Evolutionary conservation across 352 stramenopile species (phyloP).

Genomic region (Pythium oligandrum): DNA sequence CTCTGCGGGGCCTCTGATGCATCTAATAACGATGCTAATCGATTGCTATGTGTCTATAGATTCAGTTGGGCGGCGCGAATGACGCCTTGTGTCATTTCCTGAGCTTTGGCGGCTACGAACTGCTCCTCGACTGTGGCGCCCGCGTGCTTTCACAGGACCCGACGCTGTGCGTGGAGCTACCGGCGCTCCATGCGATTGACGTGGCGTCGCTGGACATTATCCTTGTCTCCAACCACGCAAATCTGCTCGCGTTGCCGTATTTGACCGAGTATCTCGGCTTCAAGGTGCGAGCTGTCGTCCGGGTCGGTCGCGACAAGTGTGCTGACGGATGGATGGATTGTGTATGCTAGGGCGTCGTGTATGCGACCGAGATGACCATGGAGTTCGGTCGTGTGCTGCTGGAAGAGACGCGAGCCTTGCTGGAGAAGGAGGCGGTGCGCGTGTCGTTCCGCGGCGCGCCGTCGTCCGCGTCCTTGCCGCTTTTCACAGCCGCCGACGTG

Average conservation of each 20-base stretch:
- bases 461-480: constrained; percentile 5
- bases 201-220: constrained; percentile 62
- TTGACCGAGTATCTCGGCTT: constrained; percentile 73
- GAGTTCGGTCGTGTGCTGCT: constrained; percentile 68
- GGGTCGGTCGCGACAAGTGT: background rate
- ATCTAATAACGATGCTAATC: background rate
- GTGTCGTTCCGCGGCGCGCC: constrained; percentile 2
- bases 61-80: constrained; percentile 65
- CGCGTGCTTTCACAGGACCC: constrained; percentile 16
- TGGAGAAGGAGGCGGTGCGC: constrained; percentile 7
- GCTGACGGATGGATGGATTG: background rate
- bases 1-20: background rate
- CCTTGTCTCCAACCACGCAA: constrained; percentile 69
- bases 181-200: constrained; percentile 33
- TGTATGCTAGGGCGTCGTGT: constrained; percentile 38
- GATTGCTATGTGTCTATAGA: constrained; percentile 25
- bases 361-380: constrained; percentile 66
- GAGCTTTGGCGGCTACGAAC: constrained; percentile 68
- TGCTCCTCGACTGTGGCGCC: constrained; percentile 74
- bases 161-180: constrained; percentile 18
- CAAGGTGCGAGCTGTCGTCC: constrained; percentile 21
- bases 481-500: constrained; percentile 45
- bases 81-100: constrained; percentile 78
- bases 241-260: constrained; percentile 68
- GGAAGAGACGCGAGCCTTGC: constrained; percentile 34